Evolutionary conservation across 345 rosid genomes (phyloP), one percentile per base, ranked within the genome.

Genomic region (Eutrema heterophyllum): DNA sequence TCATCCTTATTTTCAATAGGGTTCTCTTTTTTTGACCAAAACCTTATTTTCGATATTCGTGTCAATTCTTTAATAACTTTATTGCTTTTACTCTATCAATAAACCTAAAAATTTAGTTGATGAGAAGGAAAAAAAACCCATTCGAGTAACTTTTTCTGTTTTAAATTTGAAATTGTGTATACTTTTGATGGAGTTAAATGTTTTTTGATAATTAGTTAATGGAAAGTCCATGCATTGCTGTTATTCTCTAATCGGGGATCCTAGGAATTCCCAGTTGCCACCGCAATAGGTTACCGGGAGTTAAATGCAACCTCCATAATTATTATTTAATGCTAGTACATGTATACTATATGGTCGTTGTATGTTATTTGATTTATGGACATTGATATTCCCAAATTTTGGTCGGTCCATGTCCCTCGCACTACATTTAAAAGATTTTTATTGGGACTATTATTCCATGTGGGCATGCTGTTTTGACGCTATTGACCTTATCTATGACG

Each of bases 211-310:
- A n/a, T 14, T 14, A 43, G 27, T 18, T 48, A 10, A 18, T 21
- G 52, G 53, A 29, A 29, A 67, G 49, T 24, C 33, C 57, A 68
- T 61, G 67, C 68, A 64, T 68, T 45, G 46, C 4, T 63, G 75
- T 55, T 62, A 60, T 63, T 54, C 40, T 49, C 38, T 49, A 64
- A 32, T 77, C 56, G 76, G 76, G 76, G 68, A 65, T 65, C 64
- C 76, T 71, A 71, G 80, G 80, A 71, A 58, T 57, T 72, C 67
- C 72, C 76, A 64, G 70, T 77, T 77, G 80, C 80, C 80, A 36
- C 70, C 53, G 80, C 75, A 69, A 70, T 55, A 54, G 80, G 75
- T 46, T 70, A 76, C 80, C 75, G 71, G n/a, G 80, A 77, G 53
- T 21, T 77, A 49, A 77, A 77, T 77, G 80, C 80, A 64, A 70